Percentiles rank a stretch among this genome's conserved stretches.
phyloP scores from a whole-genome alignment of 345 rosid genomes.

The Aquilaria sinensis region DNA sequence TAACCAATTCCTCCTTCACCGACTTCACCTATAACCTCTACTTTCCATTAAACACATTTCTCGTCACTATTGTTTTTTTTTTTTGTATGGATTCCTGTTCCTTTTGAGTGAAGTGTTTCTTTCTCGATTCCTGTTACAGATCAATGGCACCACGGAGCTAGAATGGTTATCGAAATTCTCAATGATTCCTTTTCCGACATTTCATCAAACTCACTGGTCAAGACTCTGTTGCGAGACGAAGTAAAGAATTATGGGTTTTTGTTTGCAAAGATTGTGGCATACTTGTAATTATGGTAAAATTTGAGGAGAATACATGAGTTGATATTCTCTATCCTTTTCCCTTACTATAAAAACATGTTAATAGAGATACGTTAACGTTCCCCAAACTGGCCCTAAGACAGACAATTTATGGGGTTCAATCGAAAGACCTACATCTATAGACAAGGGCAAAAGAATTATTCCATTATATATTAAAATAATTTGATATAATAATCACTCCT shows the following conservation, averaged over 20 bases:
- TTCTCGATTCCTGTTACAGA: constrained; percentile 25
- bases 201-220: constrained; percentile 37
- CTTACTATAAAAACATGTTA: no score
- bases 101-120: neutral
- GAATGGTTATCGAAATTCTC: constrained; percentile 77
- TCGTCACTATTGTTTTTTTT: neutral
- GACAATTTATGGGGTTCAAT: no score
- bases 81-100: neutral
- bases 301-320: no score
- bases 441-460: no score
- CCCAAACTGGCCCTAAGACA: no score
- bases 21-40: constrained; percentile 60
- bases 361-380: no score
- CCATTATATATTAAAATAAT: no score
- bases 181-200: constrained; percentile 63
- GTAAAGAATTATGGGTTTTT: constrained; percentile 10
- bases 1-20: constrained; percentile 29
- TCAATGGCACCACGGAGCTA: constrained; percentile 73
- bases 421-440: no score
- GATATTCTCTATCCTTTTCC: no score
- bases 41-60: constrained; percentile 37
- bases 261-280: constrained; percentile 34
- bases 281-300: no score
- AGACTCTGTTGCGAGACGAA: constrained; percentile 24
- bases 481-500: no score